Evolutionary conservation across 2,329 filamentous ascomycete species (phyloP), one percentile per base, ranked within the genome.

Genomic region (Trichoderma afroharzianum): DNA sequence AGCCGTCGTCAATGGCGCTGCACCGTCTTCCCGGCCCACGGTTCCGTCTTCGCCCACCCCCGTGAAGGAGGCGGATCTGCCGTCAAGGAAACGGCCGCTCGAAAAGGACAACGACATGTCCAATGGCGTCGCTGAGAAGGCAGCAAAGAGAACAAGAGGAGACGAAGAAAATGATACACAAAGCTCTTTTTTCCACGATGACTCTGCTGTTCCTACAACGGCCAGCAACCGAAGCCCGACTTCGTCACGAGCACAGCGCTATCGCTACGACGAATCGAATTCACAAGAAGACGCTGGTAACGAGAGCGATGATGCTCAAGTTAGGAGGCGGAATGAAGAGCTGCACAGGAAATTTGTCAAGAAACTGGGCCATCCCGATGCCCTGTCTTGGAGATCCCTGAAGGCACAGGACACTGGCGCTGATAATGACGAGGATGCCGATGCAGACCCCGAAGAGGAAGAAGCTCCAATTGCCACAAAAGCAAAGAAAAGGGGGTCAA

Each of bases 331-430:
- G 72, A 94, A 92, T 77, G 88, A 92, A 72, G 90, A 89, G 63
- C 83, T 98, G 28, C 96, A 98, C 79, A 86, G 88, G 73, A 92
- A 90, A 76, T 99, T 98, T 77, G 92, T 98, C 36, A 93, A 93
- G 85, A 97, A 95, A 80, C 88, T 99, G 3, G 95, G 95, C 1
- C 90, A 92, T 57, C 91, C 94, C 1, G 94, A 97, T 78, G 95
- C 93, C 78, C 85, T 97, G 74, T 86, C 92, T 68, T 89, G 89
- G 77, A 85, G 91, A 72, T 85, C 88, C 15, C 88, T 90, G 75
- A 82, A 85, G 28, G 83, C 84, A 11, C 86, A 88, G 39, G 89
- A 90, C 57, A 81, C 84, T 1, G 84, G 85, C 74, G 86, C 80
- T 3, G 89, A 85, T 8, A 90, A 85, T 0, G 91, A 87, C 3